Evolutionary conservation across 345 rosid species (phyloP).

Genomic region (Eucalyptus rudis): DNA sequence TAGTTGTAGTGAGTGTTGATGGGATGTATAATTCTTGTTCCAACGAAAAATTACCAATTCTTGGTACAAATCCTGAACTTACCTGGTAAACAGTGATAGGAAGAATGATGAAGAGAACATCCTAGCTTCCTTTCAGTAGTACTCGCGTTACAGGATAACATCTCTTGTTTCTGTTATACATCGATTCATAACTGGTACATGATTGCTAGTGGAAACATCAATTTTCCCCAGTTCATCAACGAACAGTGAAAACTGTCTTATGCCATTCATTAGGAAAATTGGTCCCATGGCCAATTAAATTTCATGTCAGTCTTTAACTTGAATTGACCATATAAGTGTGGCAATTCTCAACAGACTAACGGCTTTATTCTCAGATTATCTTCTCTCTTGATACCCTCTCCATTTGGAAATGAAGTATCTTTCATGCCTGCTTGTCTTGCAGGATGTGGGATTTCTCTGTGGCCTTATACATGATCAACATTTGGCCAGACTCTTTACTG

Average conservation of each 20-base stretch:
- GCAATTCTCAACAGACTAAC: neutral
- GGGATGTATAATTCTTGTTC: neutral
- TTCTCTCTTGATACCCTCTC: neutral
- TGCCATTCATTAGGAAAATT: neutral
- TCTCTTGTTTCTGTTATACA: neutral
- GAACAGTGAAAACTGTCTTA: neutral
- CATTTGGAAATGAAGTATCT: neutral
- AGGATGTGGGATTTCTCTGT: constrained; percentile 97
- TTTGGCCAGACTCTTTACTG: constrained; percentile 84
- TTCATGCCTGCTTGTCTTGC: constrained; percentile 1
- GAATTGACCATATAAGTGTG: neutral
- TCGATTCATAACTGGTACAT: neutral
- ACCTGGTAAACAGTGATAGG: neutral
- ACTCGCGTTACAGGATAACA: neutral
- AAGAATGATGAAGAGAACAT: neutral
- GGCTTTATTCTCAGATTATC: neutral
- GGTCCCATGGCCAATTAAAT: neutral
- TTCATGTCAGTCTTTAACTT: neutral
- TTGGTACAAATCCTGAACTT: neutral
- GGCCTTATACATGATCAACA: constrained; percentile 74
- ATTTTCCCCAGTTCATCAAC: neutral
- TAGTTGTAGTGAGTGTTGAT: neutral
- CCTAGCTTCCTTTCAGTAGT: neutral
- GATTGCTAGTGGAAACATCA: neutral
- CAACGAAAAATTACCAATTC: neutral